Evolutionary conservation across 768 basidiomycete genomes (phyloP).

Genomic region (Roridomyces roridus): DNA sequence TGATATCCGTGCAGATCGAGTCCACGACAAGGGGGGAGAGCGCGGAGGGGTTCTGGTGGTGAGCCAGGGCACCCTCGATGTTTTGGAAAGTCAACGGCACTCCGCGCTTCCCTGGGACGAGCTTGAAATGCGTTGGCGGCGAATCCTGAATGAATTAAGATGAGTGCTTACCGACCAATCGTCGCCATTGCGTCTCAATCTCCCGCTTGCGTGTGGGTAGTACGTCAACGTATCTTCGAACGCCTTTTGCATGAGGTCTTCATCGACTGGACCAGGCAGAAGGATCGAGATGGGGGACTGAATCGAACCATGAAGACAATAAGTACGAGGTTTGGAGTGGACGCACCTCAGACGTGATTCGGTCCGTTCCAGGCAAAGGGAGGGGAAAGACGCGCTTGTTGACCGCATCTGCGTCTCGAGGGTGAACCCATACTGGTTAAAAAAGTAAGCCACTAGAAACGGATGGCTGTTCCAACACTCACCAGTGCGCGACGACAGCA

Average conservation of each 20-base stretch:
- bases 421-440: no score
- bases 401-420: no score
- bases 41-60: neutral
- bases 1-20: neutral
- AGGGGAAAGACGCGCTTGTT: neutral
- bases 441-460: no score
- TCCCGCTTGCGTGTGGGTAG: neutral
- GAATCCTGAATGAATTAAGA: neutral
- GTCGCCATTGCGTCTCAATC: neutral
- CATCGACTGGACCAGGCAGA: neutral
- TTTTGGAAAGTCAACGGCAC: neutral
- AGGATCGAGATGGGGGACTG: neutral
- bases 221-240: neutral
- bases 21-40: neutral
- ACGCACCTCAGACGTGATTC: neutral
- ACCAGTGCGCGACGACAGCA: no score
- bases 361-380: neutral
- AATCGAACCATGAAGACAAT: no score
- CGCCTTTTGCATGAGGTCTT: neutral
- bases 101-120: neutral
- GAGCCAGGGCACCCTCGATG: neutral
- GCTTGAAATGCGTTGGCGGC: neutral
- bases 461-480: no score
- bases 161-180: neutral
- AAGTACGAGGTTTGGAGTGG: no score